These are phyloP conservation scores for Pseudonitzschia pungens DNA, from an alignment of 108 stramenopile species.

Conservation along the genomic window DNA sequence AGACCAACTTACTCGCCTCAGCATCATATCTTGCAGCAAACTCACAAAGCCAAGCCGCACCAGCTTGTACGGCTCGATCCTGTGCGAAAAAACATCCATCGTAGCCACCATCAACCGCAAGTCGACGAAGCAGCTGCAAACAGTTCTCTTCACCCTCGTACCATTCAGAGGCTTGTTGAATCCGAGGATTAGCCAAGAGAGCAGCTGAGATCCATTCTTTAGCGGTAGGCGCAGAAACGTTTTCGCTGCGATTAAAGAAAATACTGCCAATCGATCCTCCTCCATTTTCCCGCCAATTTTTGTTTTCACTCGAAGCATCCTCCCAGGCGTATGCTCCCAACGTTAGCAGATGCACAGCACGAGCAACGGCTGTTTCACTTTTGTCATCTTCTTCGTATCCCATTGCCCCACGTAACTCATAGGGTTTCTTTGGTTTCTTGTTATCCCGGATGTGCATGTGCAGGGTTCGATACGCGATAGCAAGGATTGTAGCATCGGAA, in stretches of 20 bases:
- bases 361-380: conserved; percentile 77
- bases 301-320: conserved; percentile 33
- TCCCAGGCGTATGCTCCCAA: conserved; percentile 79
- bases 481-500: conserved; percentile 58
- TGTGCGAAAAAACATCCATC: conserved; percentile 58
- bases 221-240: conserved; percentile 42
- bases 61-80: conserved; percentile 65
- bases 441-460: conserved; percentile 68
- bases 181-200: conserved; percentile 50
- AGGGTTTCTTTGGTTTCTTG: conserved; percentile 22
- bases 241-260: conserved; percentile 47
- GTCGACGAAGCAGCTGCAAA: conserved; percentile 49
- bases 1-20: conserved; percentile 49
- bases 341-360: conserved; percentile 78
- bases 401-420: conserved; percentile 42
- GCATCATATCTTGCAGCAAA: conserved; percentile 60
- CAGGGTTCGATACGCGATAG: conserved; percentile 64
- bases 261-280: conserved; percentile 71
- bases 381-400: conserved; percentile 63
- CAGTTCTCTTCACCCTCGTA: conserved; percentile 67
- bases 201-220: conserved; percentile 66
- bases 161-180: conserved; percentile 57
- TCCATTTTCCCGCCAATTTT: conserved; percentile 47
- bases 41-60: conserved; percentile 79
- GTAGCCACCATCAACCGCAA: conserved; percentile 57